These are phyloP conservation scores for Saccharomycopsis sp. DNA, from an alignment of 805 yeast genomes.

Conservation along the genomic window DNA sequence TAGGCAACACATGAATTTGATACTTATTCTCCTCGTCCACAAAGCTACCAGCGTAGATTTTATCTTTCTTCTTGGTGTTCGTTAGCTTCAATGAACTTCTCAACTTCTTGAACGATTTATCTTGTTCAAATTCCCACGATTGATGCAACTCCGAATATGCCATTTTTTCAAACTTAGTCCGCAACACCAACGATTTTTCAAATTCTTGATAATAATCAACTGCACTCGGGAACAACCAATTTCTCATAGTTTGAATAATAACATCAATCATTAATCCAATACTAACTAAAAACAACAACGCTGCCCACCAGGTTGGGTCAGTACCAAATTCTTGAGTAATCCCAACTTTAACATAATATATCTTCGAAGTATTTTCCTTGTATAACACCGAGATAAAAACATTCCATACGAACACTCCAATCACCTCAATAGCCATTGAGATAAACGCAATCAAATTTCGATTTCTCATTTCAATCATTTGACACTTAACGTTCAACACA, in stretches of 20 bases:
- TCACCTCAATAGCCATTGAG: constrained; percentile 61
- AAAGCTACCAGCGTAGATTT: constrained; percentile 23
- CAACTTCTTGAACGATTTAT: constrained; percentile 30
- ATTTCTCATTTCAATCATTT: constrained; percentile 73
- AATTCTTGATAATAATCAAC: constrained; percentile 71
- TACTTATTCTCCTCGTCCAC: constrained; percentile 28
- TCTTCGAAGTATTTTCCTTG: constrained; percentile 42
- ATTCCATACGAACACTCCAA: constrained; percentile 87
- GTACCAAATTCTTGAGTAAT: constrained; percentile 65
- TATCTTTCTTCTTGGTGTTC: constrained; percentile 14
- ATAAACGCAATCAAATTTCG: constrained; percentile 62
- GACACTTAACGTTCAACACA: constrained; percentile 71
- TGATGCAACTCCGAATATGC: constrained; percentile 69
- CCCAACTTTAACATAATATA: constrained; percentile 68
- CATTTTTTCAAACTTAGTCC: constrained; percentile 63
- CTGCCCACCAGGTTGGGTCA: constrained; percentile 85
- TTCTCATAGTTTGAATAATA: constrained; percentile 48
- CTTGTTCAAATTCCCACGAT: constrained; percentile 66
- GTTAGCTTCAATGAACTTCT: constrained; percentile 24
- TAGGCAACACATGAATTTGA: constrained; percentile 59
- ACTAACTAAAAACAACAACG: constrained; percentile 47
- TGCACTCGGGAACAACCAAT: constrained; percentile 58
- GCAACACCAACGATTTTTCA: constrained; percentile 62
- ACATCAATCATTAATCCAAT: constrained; percentile 65
- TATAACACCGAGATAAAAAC: constrained; percentile 68